A percentile compares a stretch with the other conserved stretches of the same genome.
Evolutionary conservation across 768 basidiomycete genomes (phyloP).

Genomic region (Lactarius tabidus): DNA sequence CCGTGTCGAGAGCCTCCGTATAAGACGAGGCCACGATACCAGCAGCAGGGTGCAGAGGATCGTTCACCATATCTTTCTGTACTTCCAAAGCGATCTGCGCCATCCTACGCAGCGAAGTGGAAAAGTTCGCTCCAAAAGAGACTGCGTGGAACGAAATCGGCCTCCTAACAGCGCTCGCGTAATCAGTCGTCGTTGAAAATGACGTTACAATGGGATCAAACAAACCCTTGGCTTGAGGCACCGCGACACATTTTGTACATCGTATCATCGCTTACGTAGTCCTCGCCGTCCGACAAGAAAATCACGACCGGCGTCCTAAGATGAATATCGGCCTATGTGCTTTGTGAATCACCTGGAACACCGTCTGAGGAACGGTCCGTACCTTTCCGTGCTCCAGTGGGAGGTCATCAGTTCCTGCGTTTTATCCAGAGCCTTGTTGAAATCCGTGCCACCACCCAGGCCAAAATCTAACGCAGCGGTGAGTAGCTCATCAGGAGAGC

Average conservation of each 20-base stretch:
- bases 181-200: neutral
- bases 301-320: constrained; percentile 48
- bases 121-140: constrained; percentile 44
- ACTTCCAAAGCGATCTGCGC: constrained; percentile 46
- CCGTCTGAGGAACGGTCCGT: constrained; percentile 19
- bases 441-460: constrained; percentile 42
- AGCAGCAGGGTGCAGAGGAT: constrained; percentile 30
- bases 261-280: constrained; percentile 35
- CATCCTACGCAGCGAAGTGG: constrained; percentile 45
- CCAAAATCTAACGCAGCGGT: constrained; percentile 35
- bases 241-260: constrained; percentile 43
- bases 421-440: constrained; percentile 37
- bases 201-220: neutral
- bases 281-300: constrained; percentile 57
- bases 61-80: constrained; percentile 41
- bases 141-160: constrained; percentile 55
- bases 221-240: constrained; percentile 45
- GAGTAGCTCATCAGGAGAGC: constrained; percentile 44
- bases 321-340: constrained; percentile 13
- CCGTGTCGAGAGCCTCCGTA: constrained; percentile 36
- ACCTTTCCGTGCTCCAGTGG: constrained; percentile 52
- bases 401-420: constrained; percentile 40
- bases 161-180: constrained; percentile 38
- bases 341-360: neutral
- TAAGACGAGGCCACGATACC: constrained; percentile 34